Evolutionary conservation across 495 filamentous ascomycete genomes (phyloP).

Genomic region (Podospora fimiseda): DNA sequence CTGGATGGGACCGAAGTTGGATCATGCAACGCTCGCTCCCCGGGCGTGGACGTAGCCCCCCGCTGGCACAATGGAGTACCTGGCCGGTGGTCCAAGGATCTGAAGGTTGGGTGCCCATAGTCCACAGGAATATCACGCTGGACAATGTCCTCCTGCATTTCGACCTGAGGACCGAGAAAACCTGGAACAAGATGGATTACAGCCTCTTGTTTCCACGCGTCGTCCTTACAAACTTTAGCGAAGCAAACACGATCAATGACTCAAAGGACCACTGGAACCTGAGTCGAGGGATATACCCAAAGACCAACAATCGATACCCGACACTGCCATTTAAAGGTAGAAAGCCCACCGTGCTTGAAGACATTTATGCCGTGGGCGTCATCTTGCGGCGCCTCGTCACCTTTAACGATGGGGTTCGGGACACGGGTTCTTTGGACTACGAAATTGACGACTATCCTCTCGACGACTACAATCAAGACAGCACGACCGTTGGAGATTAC

Average conservation of each 20-base stretch:
- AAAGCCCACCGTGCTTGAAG: not conserved
- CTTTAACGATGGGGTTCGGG: not conserved
- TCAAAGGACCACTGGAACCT: not conserved
- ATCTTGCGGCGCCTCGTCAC: not conserved
- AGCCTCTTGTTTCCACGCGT: not conserved
- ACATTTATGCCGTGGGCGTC: not conserved
- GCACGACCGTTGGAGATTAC: too few relatives aligned
- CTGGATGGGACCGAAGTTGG: not conserved
- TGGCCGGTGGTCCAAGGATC: too few relatives aligned
- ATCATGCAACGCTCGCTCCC: not conserved
- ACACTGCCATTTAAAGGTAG: not conserved
- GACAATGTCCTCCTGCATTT: not conserved
- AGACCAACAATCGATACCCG: not conserved
- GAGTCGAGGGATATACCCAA: not conserved
- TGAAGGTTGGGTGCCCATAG: not conserved
- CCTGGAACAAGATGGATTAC: not conserved
- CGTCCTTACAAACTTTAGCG: not conserved
- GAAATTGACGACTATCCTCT: not conserved
- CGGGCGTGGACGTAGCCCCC: not conserved
- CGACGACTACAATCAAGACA: not conserved
- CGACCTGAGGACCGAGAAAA: not conserved
- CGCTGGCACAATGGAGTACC: too few relatives aligned
- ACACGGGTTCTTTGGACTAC: not conserved
- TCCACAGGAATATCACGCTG: not conserved
- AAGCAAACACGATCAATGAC: not conserved